Conservation (phyloP, 225 moss, liverwort and hornwort genomes). For the Straminergon stramineum region DNA sequence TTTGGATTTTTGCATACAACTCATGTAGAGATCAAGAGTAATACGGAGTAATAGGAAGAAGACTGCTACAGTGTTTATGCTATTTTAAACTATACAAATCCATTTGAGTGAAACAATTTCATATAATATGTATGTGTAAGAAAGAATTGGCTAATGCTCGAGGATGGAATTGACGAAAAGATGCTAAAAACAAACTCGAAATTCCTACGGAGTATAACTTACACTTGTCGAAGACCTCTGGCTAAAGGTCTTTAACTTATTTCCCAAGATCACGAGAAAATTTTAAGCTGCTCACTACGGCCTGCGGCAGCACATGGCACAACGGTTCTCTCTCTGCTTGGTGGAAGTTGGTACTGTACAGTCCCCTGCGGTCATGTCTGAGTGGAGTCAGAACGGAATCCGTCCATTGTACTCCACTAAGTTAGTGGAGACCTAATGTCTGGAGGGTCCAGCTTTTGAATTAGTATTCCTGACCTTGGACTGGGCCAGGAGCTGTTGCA, state of each 20-base stretch:
- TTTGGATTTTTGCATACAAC: too few relatives aligned
- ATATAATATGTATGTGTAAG: too few relatives aligned
- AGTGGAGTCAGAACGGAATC: background rate
- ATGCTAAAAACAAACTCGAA: background rate
- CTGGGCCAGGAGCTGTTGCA: background rate
- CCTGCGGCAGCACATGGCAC: background rate
- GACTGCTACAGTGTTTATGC: background rate
- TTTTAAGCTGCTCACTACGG: background rate
- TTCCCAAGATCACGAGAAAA: background rate
- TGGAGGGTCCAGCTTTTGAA: background rate
- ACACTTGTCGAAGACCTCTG: background rate
- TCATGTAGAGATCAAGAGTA: background rate
- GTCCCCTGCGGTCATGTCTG: background rate
- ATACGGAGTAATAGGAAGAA: background rate
- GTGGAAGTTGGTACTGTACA: background rate
- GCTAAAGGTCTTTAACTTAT: background rate
- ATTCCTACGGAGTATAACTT: background rate
- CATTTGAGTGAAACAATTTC: background rate
- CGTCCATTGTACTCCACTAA: background rate
- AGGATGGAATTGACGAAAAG: background rate
- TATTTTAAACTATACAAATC: background rate
- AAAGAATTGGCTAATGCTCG: background rate
- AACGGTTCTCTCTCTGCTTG: background rate
- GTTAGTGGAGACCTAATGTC: background rate
- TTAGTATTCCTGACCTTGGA: background rate